A percentile compares a stretch with the other conserved stretches of the same genome.
These are phyloP conservation scores for Zygoascus bituminiphila DNA, from an alignment of 805 yeast species.

Conservation along the genomic window DNA sequence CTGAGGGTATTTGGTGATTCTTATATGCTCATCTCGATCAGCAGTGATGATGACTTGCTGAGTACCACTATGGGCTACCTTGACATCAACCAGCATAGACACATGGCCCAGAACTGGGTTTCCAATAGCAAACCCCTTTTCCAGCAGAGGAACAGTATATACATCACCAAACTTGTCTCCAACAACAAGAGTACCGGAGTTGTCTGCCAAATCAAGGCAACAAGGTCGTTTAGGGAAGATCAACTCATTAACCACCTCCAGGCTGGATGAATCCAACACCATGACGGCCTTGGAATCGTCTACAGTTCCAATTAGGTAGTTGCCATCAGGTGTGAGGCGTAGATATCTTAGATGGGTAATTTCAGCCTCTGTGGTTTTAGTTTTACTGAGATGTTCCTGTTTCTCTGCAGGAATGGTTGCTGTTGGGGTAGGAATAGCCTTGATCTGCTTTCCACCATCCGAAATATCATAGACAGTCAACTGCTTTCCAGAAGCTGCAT, in stretches of 20 bases:
- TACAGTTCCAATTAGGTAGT: slow-evolving; percentile 56
- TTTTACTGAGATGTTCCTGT: slow-evolving; percentile 1
- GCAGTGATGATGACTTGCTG: slow-evolving; percentile 57
- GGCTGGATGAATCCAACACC: slow-evolving; percentile 40
- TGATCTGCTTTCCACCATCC: slow-evolving; percentile 7
- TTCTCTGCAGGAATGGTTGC: slow-evolving; percentile 4
- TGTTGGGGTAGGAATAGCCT: slow-evolving; percentile 1
- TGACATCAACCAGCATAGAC: slow-evolving; percentile 83
- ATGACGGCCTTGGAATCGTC: slow-evolving; percentile 79
- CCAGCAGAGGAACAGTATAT: slow-evolving; percentile 44
- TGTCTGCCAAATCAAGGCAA: slow-evolving; percentile 54
- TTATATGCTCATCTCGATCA: slow-evolving; percentile 94
- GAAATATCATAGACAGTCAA: slow-evolving; percentile 23
- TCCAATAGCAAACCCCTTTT: slow-evolving; percentile 11
- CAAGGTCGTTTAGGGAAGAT: slow-evolving; percentile 88
- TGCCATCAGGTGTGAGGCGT: slow-evolving; percentile 43
- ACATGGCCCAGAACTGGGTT: slow-evolving; percentile 90
- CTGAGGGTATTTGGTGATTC: slow-evolving; percentile 72
- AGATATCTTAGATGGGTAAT: slow-evolving; percentile 60
- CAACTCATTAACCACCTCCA: slow-evolving; percentile 46
- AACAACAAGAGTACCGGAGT: slow-evolving; percentile 41
- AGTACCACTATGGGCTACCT: slow-evolving; percentile 36
- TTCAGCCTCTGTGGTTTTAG: slow-evolving; percentile 35
- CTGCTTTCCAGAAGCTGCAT: slow-evolving; percentile 12
- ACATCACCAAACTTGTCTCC: slow-evolving; percentile 98